A percentile compares a stretch with the other conserved stretches of the same genome.
These are phyloP conservation scores for Ganoderma lingzhi DNA, from an alignment of 1,284 basidiomycete species.

Conservation along the genomic window DNA sequence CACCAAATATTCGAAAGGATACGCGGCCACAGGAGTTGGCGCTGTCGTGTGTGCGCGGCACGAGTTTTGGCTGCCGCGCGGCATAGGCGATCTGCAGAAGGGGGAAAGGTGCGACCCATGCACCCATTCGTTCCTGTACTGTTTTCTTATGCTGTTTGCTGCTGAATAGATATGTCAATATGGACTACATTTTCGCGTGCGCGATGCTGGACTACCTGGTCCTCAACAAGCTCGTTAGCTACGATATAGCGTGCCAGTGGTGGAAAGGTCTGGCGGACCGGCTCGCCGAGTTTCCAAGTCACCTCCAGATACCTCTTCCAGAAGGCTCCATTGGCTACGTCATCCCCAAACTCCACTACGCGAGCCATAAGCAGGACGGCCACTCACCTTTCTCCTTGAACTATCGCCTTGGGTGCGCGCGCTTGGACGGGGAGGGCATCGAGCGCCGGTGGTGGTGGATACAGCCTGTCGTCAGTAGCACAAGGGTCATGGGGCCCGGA, in stretches of 20 bases:
- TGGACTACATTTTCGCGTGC: constrained; percentile 36
- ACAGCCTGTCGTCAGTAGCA: too few species aligned
- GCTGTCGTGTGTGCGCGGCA: constrained; percentile 35
- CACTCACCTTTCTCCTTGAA: too few species aligned
- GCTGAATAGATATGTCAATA: constrained; percentile 34
- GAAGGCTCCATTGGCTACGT: too few species aligned
- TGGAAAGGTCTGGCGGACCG: constrained; percentile 13
- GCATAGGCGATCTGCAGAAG: constrained; percentile 25
- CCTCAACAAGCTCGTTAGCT: constrained; percentile 19
- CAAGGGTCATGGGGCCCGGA: too few species aligned
- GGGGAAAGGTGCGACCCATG: constrained; percentile 28
- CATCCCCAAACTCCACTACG: too few species aligned
- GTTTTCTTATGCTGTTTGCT: background rate
- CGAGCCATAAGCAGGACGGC: too few species aligned
- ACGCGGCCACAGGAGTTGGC: constrained; percentile 34
- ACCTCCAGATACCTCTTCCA: too few species aligned
- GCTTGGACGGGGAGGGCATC: too few species aligned
- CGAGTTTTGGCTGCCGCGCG: constrained; percentile 23
- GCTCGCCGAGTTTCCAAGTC: background rate
- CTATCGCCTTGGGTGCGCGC: too few species aligned
- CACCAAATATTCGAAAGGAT: too few species aligned
- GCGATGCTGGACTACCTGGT: constrained; percentile 6
- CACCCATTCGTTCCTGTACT: background rate
- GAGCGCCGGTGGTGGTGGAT: too few species aligned
- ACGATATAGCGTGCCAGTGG: constrained; percentile 39